These are phyloP conservation scores for Fragosphaeria purpurea DNA, from an alignment of 2,329 filamentous ascomycete species.

Conservation along the genomic window DNA sequence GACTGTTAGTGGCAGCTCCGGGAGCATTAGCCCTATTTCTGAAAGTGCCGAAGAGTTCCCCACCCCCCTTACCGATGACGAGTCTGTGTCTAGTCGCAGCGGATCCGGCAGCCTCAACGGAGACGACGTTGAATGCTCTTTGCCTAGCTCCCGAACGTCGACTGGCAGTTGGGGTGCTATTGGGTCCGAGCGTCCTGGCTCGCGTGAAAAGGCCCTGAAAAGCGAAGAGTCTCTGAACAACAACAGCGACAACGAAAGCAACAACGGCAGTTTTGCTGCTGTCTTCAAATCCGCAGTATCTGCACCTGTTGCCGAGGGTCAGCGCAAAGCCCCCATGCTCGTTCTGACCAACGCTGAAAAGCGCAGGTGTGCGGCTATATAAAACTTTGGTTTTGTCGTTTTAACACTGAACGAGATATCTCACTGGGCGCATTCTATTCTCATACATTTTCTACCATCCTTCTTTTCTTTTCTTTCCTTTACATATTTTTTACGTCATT, in stretches of 20 bases:
- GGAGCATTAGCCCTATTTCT: conserved; percentile 81
- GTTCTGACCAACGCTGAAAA: conserved; percentile 85
- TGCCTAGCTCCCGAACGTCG: conserved; percentile 66
- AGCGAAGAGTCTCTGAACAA: conserved; percentile 58
- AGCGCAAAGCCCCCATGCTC: conserved; percentile 77
- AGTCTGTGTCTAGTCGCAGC: conserved; percentile 62
- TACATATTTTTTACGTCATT: background rate
- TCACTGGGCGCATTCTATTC: background rate
- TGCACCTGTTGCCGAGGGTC: conserved; percentile 48
- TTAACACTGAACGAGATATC: too few relatives aligned
- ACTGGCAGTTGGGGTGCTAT: conserved; percentile 70
- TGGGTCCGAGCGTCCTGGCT: conserved; percentile 72
- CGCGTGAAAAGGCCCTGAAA: conserved; percentile 53
- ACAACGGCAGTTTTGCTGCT: conserved; percentile 55
- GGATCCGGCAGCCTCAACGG: conserved; percentile 73
- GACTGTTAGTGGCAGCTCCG: conserved; percentile 59
- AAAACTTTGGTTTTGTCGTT: background rate
- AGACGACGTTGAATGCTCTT: conserved; percentile 51
- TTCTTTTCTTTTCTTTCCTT: background rate
- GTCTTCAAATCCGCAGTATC: conserved; percentile 53
- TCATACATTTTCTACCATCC: background rate
- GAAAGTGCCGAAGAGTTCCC: conserved; percentile 62
- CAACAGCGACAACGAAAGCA: conserved; percentile 37
- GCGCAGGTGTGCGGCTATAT: conserved; percentile 40
- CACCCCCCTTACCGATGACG: conserved; percentile 63